Evolutionary conservation across 495 filamentous ascomycete species (phyloP), one percentile per base, ranked within the genome.

Genomic region (Physcia stellaris): DNA sequence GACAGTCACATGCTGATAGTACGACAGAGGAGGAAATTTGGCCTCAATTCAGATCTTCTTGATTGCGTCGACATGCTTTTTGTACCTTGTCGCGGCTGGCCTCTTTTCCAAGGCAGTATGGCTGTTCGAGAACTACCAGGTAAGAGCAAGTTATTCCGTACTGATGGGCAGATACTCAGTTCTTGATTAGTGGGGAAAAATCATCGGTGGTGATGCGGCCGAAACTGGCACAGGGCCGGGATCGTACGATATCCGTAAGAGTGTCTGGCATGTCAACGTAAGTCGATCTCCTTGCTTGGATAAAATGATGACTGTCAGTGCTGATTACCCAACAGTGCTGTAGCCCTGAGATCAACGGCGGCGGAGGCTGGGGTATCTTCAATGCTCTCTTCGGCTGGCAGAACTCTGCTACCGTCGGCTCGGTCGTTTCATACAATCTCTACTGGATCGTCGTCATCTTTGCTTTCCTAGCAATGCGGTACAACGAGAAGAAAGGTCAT

Each of bases 251-350:
- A 88, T 94, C 46, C 64, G 67, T 20, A 60, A 76, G 46, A 86
- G 75, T 33, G 85, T 94, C 2, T 94, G 87, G 87, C 87, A 95
- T 51, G 75, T 93, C 35, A 92, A 94, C 50, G 74, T 79, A 59
- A 55, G 75, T 64, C 18, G n/a, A n/a, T n/a, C n/a, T n/a, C n/a
- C n/a, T n/a, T n/a, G 7, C 31, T 6, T 6, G 13, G 13, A 21
- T 37, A n/a, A 37, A 9, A 15, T 26, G 35, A 5, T 23, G n/a
- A n/a, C n/a, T n/a, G n/a, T 28, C 7, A 4, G 24, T 11, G 3
- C 37, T 52, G 34, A 54, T 18, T 15, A 24, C 11, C 6, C 19
- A 16, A 16, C 21, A 80, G 75, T 93, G 83, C 63, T 92, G 85
- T 56, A 87, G 70, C 39, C 75, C 86, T 0, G 56, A 64, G 16